A percentile compares a stretch with the other conserved stretches of the same genome.
Conservation (phyloP, 805 yeast genomes). For the Lachancea lanzarotensis region DNA sequence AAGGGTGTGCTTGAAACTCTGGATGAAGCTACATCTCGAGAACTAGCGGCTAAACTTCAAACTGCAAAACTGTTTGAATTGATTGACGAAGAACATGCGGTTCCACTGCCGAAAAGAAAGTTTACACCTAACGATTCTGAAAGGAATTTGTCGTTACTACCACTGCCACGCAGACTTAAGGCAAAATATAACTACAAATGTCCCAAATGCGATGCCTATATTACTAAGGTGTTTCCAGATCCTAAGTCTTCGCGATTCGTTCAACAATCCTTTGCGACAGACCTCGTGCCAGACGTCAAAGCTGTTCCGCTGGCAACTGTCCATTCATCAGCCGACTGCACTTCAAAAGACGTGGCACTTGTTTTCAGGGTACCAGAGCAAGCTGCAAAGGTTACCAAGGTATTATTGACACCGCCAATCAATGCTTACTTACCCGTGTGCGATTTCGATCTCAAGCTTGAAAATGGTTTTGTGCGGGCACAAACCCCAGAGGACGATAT, state of each 20-base stretch:
- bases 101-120: not conserved
- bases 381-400: not conserved
- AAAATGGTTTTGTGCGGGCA: not conserved
- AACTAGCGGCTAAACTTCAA: not conserved
- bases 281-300: not conserved
- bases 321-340: not conserved
- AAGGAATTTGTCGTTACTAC: not conserved
- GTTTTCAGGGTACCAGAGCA: not conserved
- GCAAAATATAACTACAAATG: conserved; percentile 3
- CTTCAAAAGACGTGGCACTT: not conserved
- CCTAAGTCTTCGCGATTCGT: conserved; percentile 4
- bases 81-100: conserved; percentile 3
- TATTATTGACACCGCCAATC: conserved; percentile 3
- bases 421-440: conserved; percentile 2
- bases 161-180: not conserved
- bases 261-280: conserved; percentile 2
- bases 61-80: conserved; percentile 2
- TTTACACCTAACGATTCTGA: not conserved
- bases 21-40: not conserved
- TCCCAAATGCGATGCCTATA: not conserved
- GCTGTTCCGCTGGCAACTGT: not conserved
- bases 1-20: not conserved
- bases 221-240: not conserved
- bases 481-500: not conserved
- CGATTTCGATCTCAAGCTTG: not conserved